Base-by-base conservation (phyloP, 495 filamentous ascomycete species). In the Hypoxylon lenormandii region DNA sequence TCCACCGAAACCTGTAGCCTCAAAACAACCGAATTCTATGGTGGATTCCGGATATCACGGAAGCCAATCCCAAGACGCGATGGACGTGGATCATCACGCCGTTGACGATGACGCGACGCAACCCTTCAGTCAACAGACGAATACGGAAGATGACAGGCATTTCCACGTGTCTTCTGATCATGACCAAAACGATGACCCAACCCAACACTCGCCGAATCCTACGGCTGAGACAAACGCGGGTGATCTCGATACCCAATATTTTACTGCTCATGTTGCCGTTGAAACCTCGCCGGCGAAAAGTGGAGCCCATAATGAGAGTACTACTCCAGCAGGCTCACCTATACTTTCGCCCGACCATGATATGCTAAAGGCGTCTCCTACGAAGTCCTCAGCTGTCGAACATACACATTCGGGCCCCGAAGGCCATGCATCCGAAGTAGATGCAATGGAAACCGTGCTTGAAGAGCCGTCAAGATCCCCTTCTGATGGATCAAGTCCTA, bases 1-100 rank as follows among this genome's bases (percentile, higher is more conserved):
- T 61, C 22, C 64, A 54, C 15, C 73, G 37, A 69, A 64, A 54
- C 70, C 52, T 22, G 33, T 54, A 11, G 15, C 51, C 30, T 42
- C 57, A 26, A 70, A 68, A 22, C 60, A 59, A 33, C 61, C 62
- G 47, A 52, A 71, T 28, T 75, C 80, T 12, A 54, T 80, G 21
- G 72, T 78, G 4, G 92, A 96, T 69, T 95, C 92, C 1, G 92
- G 92, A 40, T 96, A 96, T 69, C 89, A 94, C 84, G 92, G 90
- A 50, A 89, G 86, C 78, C 88, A 80, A 46, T 64, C 75, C 6
- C 76, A 77, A 15, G 83, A 86, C 22, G 75, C 74, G 0, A 76
- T 78, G 51, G 72, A 70, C 13, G 46, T 77, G 7, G 76, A 78
- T 5, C 61, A 76, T 8, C 4, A 15, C 30, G 10, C 13, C 5